phyloP scores from a whole-genome alignment of 257 asterid species.

The Primulina tabacum region DNA sequence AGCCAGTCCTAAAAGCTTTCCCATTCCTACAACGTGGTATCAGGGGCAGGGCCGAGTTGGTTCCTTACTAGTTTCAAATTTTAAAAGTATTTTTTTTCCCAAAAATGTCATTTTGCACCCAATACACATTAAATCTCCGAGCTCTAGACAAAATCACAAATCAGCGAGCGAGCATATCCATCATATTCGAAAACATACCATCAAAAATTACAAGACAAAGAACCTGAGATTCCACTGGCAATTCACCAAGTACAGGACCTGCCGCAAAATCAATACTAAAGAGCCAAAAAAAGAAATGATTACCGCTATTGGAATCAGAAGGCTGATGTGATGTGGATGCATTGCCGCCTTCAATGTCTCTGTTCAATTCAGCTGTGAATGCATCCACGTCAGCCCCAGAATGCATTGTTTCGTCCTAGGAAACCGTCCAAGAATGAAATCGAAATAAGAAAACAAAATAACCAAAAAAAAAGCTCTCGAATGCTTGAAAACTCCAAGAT shows the following conservation, averaged over 20 bases:
- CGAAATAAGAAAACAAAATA: background rate
- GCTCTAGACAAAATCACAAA: too few relatives aligned
- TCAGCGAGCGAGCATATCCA: conserved; percentile 3
- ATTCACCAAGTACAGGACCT: background rate
- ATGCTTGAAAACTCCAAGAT: background rate
- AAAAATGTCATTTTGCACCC: too few relatives aligned
- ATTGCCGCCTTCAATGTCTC: conserved; percentile 76
- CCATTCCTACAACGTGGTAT: too few relatives aligned
- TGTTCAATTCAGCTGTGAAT: conserved; percentile 81
- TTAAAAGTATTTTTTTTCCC: too few relatives aligned
- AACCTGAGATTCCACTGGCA: conserved; percentile 5
- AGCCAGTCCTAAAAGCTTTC: background rate
- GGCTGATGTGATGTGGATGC: conserved; percentile 51
- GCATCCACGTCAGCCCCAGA: conserved; percentile 99
- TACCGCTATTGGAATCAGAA: conserved; percentile 53
- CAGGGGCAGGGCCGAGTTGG: too few relatives aligned
- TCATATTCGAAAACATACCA: background rate
- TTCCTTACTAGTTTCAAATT: too few relatives aligned
- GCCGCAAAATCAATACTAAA: background rate
- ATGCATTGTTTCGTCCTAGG: conserved; percentile 89
- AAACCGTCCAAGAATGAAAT: background rate
- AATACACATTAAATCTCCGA: too few relatives aligned
- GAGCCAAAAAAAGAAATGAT: background rate
- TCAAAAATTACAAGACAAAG: background rate
- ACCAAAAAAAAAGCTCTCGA: background rate